phyloP scores from a whole-genome alignment of 257 asterid genomes.

The Penstemon barbatus region DNA sequence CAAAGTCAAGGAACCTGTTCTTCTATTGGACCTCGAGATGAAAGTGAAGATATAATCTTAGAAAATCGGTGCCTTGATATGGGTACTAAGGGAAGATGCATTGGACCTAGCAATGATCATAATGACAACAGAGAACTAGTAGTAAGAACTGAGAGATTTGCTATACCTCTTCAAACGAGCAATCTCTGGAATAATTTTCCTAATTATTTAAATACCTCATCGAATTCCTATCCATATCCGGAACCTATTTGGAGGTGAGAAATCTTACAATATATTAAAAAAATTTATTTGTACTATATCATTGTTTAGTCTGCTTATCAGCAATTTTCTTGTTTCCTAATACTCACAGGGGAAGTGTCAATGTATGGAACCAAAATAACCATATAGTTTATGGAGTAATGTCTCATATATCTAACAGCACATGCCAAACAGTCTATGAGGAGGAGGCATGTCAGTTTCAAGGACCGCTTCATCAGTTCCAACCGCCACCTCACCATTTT shows the following conservation, averaged over 20 bases:
- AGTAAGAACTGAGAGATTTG: slow-evolving; percentile 11
- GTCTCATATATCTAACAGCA: slow-evolving; percentile 59
- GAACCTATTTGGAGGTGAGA: slow-evolving; percentile 75
- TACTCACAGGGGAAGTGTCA: slow-evolving; percentile 35
- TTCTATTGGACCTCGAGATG: not conserved
- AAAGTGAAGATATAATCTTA: slow-evolving; percentile 3
- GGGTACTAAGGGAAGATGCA: not conserved
- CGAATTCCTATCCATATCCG: slow-evolving; percentile 25
- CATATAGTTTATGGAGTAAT: slow-evolving; percentile 44
- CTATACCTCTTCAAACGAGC: not conserved
- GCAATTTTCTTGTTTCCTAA: slow-evolving; percentile 10
- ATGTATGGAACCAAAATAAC: slow-evolving; percentile 35
- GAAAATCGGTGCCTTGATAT: slow-evolving; percentile 13
- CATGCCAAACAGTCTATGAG: slow-evolving; percentile 51
- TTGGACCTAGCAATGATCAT: not conserved
- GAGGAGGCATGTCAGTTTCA: slow-evolving; percentile 38
- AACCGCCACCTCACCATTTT: slow-evolving; percentile 32
- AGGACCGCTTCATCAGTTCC: too few species aligned
- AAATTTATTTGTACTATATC: slow-evolving; percentile 1
- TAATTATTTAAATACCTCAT: slow-evolving; percentile 18
- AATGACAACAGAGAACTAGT: not conserved
- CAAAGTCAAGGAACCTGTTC: not conserved
- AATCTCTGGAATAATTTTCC: slow-evolving; percentile 21
- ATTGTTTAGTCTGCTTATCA: slow-evolving; percentile 10
- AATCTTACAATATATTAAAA: slow-evolving; percentile 19